Conservation (phyloP, 75 land plant genomes). For the Gnetum montanum region DNA sequence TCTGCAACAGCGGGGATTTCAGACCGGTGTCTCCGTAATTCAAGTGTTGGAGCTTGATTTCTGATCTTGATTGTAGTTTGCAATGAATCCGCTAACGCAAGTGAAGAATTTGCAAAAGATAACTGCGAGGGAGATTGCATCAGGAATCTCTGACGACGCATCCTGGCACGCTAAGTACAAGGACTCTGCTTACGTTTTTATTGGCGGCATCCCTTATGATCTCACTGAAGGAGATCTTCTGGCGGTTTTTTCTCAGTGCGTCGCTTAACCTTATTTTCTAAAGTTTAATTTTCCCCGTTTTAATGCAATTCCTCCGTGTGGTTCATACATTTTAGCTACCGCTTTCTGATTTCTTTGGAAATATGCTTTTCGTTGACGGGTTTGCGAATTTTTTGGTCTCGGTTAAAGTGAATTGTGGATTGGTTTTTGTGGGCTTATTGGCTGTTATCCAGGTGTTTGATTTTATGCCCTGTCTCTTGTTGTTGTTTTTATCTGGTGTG, state of each 20-base stretch:
- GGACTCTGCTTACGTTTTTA: slow-evolving; percentile 82
- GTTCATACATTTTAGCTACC: no score
- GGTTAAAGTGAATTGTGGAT: no score
- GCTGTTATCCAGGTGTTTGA: not conserved
- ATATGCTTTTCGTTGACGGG: not conserved
- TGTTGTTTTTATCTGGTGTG: not conserved
- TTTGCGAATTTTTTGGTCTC: no score
- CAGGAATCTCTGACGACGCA: slow-evolving; percentile 79
- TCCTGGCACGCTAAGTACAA: slow-evolving; percentile 97
- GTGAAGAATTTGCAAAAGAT: slow-evolving; percentile 88
- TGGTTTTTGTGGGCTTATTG: no score
- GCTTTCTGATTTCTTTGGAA: not conserved
- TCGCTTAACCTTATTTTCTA: no score
- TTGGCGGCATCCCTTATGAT: slow-evolving; percentile 82
- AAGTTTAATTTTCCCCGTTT: no score
- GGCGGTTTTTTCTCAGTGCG: slow-evolving; percentile 90
- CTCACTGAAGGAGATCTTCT: slow-evolving; percentile 98
- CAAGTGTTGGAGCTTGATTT: no score
- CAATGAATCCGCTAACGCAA: slow-evolving; percentile 90
- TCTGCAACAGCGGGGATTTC: no score
- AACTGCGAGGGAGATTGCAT: slow-evolving; percentile 59
- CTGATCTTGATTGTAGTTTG: no score
- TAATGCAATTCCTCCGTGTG: no score
- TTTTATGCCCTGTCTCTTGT: not conserved
- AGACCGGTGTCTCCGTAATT: no score